Conservation (phyloP, 75 land plant genomes). For the Ceratopteris richardii region DNA sequence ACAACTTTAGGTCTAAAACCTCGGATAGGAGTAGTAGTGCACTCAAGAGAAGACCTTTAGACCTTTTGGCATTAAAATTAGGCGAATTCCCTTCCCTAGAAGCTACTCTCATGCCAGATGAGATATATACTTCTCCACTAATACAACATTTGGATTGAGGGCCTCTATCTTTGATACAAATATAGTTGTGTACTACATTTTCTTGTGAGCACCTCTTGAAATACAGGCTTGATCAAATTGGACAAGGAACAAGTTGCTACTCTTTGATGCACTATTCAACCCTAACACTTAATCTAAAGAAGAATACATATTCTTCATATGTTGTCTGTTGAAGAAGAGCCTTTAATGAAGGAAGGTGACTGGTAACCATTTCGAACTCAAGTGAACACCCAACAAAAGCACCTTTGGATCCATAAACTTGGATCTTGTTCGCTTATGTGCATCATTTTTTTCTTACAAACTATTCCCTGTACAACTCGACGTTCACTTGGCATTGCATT, state of each 20-base stretch:
- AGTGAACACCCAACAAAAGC: slow-evolving; percentile 79
- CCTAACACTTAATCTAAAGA: too few species aligned
- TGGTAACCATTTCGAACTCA: slow-evolving; percentile 64
- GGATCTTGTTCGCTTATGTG: slow-evolving; percentile 81
- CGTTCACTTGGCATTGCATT: too few species aligned
- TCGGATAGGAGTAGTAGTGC: slow-evolving; percentile 6
- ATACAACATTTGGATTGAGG: slow-evolving; percentile 66
- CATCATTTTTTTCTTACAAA: slow-evolving; percentile 83
- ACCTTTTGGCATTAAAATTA: slow-evolving; percentile 72
- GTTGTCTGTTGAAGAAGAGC: slow-evolving; percentile 66
- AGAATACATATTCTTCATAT: too few species aligned
- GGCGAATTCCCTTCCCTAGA: slow-evolving; percentile 60
- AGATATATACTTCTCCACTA: slow-evolving; percentile 75
- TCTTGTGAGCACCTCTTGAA: too few species aligned
- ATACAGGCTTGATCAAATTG: too few species aligned
- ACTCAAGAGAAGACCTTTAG: slow-evolving; percentile 53
- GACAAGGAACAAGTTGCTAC: too few species aligned
- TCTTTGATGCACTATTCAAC: too few species aligned
- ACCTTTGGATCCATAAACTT: slow-evolving; percentile 61
- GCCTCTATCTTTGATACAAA: too few species aligned
- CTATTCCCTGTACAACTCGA: slow-evolving; percentile 67
- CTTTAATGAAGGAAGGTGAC: slow-evolving; percentile 68
- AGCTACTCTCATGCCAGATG: slow-evolving; percentile 59
- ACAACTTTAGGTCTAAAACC: too few species aligned
- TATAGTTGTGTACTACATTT: too few species aligned